Evolutionary conservation across 1,139 yeast genomes (phyloP), one percentile per base, ranked within the genome.

Genomic region (Diutina rugosa): DNA sequence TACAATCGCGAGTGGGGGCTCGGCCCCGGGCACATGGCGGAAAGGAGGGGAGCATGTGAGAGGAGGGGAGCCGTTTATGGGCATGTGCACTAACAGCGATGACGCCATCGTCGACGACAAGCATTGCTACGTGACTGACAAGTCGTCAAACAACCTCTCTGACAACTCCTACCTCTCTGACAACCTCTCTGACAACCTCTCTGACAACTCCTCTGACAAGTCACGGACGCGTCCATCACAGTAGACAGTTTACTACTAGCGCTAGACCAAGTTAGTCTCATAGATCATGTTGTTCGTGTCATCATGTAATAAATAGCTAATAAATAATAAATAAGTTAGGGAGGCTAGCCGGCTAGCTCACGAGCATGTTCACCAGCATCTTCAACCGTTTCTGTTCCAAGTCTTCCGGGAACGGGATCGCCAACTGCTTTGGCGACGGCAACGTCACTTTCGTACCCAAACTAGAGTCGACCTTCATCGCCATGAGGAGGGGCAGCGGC

Each of bases 301-400:
- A 21, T n/a, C 28, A 7, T 14, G 14, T 21, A 46, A 46, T 46
- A 46, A 48, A 48, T 48, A 48, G 29, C 4, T 29, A 21, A 48
- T 48, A 48, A 48, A 29, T 29, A 48, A 29, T 29, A 14, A n/a
- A 14, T 26, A 28, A 18, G 21, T 21, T 7, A 9, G 21, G 12
- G 14, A 14, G n/a, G 28, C 53, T 49, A 44, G 48, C 49, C 26
- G 35, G 32, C 61, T 59, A 73, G 58, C 79, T 76, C 21, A 76
- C 77, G 57, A 76, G 63, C 78, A 74, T 76, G 59, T 74, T 71
- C n/a, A 76, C 80, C 12, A 76, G 69, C 73, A 76, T 74, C 62
- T 76, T 76, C 62, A 72, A 60, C 57, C 76, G 63, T 57, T 72
- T 73, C 60, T 67, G 65, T 55, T 70, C 73, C 1, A 70, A 69